Evolutionary conservation across 805 yeast genomes (phyloP).

Genomic region (Ogataea pilisensis): DNA sequence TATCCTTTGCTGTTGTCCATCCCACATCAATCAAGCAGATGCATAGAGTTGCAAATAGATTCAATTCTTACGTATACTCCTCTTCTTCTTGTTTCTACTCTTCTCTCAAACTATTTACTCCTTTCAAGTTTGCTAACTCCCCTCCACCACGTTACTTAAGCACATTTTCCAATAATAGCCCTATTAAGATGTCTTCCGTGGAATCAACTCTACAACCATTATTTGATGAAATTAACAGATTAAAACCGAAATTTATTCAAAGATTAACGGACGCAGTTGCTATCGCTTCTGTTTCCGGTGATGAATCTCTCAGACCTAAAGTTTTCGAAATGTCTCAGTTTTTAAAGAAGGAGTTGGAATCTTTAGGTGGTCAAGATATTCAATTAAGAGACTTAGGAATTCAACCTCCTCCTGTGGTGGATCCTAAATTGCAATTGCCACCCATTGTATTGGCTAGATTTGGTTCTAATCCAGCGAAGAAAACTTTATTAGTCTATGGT

Average conservation of each 20-base stretch:
- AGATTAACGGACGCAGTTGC: constrained; percentile 82
- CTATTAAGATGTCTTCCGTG: constrained; percentile 20
- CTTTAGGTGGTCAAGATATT: constrained; percentile 78
- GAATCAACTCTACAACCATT: constrained; percentile 30
- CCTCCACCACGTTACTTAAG: too few species aligned
- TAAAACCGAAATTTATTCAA: constrained; percentile 69
- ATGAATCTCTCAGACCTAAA: constrained; percentile 80
- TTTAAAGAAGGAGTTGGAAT: constrained; percentile 61
- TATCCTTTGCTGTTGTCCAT: too few species aligned
- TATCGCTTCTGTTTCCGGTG: constrained; percentile 92
- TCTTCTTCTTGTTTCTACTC: too few species aligned
- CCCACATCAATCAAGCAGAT: too few species aligned
- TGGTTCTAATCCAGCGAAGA: constrained; percentile 79
- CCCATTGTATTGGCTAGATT: constrained; percentile 91
- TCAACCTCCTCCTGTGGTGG: constrained; percentile 87
- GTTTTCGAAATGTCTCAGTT: constrained; percentile 90
- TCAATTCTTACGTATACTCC: too few species aligned
- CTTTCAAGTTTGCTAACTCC: too few species aligned
- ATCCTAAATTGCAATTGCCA: constrained; percentile 69
- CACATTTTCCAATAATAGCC: neutral
- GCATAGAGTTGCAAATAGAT: too few species aligned
- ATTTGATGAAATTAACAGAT: constrained; percentile 63
- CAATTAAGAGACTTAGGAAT: constrained; percentile 78
- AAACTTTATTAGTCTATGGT: constrained; percentile 88
- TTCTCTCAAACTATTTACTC: too few species aligned